phyloP scores from a whole-genome alignment of 2,329 filamentous ascomycete genomes.

The Pleoardoris graminearum region DNA sequence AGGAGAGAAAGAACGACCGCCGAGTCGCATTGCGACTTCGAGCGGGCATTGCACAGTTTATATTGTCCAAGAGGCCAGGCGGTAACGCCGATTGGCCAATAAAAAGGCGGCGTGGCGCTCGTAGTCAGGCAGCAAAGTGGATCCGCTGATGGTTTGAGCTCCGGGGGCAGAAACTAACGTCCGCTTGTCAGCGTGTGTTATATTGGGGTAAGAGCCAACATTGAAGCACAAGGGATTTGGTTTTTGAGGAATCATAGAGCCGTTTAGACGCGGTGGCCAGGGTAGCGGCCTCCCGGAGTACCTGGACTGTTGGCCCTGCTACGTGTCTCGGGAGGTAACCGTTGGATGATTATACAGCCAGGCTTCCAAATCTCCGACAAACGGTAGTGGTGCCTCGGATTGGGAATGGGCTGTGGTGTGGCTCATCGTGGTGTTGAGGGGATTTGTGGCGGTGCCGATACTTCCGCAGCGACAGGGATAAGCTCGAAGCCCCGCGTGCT shows the following conservation, averaged over 20 bases:
- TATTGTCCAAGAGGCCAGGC: not conserved
- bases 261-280: too few species aligned
- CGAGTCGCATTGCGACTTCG: not conserved
- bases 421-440: not conserved
- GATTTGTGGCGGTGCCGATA: slow-evolving; percentile 3
- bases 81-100: not conserved
- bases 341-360: too few species aligned
- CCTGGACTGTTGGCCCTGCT: too few species aligned
- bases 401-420: not conserved
- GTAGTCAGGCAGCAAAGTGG: not conserved
- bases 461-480: not conserved
- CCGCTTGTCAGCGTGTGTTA: too few species aligned
- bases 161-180: not conserved
- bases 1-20: not conserved
- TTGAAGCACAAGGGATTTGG: too few species aligned
- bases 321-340: too few species aligned
- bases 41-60: not conserved
- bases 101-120: not conserved
- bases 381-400: too few species aligned
- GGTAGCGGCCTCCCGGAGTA: too few species aligned
- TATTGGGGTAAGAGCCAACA: too few species aligned
- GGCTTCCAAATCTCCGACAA: too few species aligned
- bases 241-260: too few species aligned
- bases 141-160: not conserved
- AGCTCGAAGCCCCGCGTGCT: not conserved